Conservation (phyloP, 331 rosid species). For the Cydonia oblonga region DNA sequence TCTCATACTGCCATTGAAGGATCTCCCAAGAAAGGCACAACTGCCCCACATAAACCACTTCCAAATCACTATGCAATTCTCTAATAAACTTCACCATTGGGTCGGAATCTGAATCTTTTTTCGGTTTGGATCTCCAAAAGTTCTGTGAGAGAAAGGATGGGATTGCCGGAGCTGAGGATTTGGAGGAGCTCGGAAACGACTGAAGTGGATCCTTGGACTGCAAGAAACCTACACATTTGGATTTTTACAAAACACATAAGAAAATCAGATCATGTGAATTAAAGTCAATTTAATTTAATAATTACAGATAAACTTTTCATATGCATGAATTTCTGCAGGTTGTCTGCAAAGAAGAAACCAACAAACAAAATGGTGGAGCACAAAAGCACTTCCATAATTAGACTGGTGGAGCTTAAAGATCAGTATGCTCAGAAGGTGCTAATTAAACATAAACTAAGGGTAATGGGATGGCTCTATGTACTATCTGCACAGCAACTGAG, state of each 20-base stretch:
- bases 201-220: conserved; percentile 68
- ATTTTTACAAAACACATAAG: not conserved
- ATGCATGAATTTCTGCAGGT: conserved; percentile 3
- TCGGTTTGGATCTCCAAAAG: conserved; percentile 32
- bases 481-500: not conserved
- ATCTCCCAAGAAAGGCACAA: conserved; percentile 96
- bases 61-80: conserved; percentile 65
- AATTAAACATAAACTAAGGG: not conserved
- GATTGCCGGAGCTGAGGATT: conserved; percentile 30
- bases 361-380: conserved; percentile 26
- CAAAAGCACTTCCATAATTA: conserved; percentile 16
- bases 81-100: conserved; percentile 48
- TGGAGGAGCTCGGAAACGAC: conserved; percentile 32
- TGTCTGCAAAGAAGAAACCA: conserved; percentile 1
- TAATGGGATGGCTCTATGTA: too few relatives aligned
- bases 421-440: not conserved
- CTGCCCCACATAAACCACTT: conserved; percentile 83
- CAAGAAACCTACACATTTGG: conserved; percentile 36
- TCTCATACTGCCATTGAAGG: conserved; percentile 84
- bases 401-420: conserved; percentile 5
- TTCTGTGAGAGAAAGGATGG: conserved; percentile 33
- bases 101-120: conserved; percentile 31
- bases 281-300: not conserved
- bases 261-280: not conserved
- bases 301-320: conserved; percentile 13